phyloP scores from a whole-genome alignment of 805 yeast genomes.

The Lipomyces lipofer region DNA sequence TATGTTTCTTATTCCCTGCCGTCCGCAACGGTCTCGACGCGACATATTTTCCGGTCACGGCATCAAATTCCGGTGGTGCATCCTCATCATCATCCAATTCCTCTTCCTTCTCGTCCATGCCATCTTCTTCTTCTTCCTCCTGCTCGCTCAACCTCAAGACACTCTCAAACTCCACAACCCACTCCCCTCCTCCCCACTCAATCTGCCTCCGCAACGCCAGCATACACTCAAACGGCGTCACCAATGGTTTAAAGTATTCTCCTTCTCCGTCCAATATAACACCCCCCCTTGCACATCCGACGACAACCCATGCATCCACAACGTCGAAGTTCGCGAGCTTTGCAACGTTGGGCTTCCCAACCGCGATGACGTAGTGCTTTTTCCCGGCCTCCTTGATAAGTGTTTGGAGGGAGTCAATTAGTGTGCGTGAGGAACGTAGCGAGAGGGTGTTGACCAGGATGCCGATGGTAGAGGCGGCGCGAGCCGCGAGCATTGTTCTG shows the following conservation, averaged over 20 bases:
- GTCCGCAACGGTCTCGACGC: constrained; percentile 65
- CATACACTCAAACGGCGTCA: constrained; percentile 88
- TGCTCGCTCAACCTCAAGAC: constrained; percentile 43
- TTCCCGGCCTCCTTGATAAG: constrained; percentile 76
- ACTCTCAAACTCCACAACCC: constrained; percentile 80
- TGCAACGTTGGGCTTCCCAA: constrained; percentile 97
- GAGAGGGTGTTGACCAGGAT: constrained; percentile 88
- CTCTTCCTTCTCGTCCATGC: constrained; percentile 35
- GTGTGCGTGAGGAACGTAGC: constrained; percentile 64
- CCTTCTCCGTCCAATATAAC: constrained; percentile 75
- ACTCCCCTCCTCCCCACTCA: constrained; percentile 82
- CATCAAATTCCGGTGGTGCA: constrained; percentile 70
- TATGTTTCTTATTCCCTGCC: constrained; percentile 48
- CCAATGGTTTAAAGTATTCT: constrained; percentile 85
- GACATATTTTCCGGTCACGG: constrained; percentile 78
- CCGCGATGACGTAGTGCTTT: constrained; percentile 91
- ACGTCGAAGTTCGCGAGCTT: constrained; percentile 93
- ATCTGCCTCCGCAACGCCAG: constrained; percentile 75
- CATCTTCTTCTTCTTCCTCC: constrained; percentile 20
- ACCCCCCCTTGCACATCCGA: constrained; percentile 95
- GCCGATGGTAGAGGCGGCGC: constrained; percentile 91
- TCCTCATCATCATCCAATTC: constrained; percentile 53
- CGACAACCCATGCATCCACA: constrained; percentile 90
- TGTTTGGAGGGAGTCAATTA: constrained; percentile 60
- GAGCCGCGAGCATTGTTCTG: constrained; percentile 79